phyloP scores from a whole-genome alignment of 2,329 filamentous ascomycete genomes.

The Tolypocladium ovalisporum region DNA sequence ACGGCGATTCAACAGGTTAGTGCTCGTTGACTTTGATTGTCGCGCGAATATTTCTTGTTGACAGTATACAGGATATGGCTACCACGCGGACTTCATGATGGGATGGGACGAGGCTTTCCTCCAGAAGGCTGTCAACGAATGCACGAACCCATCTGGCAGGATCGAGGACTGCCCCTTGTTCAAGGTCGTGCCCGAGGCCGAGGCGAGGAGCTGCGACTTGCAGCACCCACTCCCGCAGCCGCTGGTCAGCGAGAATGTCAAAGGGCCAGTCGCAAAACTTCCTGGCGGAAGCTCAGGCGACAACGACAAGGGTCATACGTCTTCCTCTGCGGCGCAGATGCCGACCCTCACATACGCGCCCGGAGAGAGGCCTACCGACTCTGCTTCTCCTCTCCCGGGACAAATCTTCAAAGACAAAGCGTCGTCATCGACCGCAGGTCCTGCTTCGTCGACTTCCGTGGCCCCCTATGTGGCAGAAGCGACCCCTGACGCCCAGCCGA shows the following conservation, averaged over 20 bases:
- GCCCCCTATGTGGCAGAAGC: conserved; percentile 1
- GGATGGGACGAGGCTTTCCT: conserved; percentile 65
- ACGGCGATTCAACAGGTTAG: conserved; percentile 65
- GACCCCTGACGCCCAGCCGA: neutral
- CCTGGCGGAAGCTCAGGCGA: conserved; percentile 38
- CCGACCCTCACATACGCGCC: conserved; percentile 24
- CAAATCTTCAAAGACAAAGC: conserved; percentile 28
- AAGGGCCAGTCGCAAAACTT: conserved; percentile 44
- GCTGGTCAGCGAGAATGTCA: conserved; percentile 49
- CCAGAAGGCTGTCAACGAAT: conserved; percentile 60
- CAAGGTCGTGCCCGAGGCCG: conserved; percentile 50
- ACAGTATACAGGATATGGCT: conserved; percentile 49
- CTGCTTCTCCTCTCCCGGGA: conserved; percentile 26
- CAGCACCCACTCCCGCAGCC: conserved; percentile 36
- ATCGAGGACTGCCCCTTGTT: conserved; percentile 71
- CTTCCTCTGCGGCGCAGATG: conserved; percentile 3
- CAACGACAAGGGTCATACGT: conserved; percentile 9
- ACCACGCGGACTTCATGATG: conserved; percentile 71
- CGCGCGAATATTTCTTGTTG: neutral
- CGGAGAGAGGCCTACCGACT: conserved; percentile 19
- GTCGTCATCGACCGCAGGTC: neutral
- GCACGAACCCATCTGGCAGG: conserved; percentile 58
- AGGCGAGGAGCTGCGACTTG: conserved; percentile 51
- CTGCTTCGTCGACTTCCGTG: conserved; percentile 2
- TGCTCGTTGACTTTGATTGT: neutral